Evolutionary conservation across 495 filamentous ascomycete genomes (phyloP), one percentile per base, ranked within the genome.

Genomic region (Lichenothelia convexa): DNA sequence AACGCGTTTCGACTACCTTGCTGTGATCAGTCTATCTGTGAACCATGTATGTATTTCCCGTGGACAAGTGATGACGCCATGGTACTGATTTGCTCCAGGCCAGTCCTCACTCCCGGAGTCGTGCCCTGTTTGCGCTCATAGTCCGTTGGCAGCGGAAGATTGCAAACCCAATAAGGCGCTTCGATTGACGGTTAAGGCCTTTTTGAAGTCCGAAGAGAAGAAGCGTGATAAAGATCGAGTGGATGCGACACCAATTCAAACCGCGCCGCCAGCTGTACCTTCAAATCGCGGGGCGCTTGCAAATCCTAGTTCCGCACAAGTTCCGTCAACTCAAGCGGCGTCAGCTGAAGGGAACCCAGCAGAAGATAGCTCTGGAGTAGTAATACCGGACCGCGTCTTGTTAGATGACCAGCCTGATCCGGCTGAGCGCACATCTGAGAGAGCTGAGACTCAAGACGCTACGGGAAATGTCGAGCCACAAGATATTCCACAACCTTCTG

Each of bases 11-110:
- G 82, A 21, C 61, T 93, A 8, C 85, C 86, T 5, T 99, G 89
- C 56, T 99, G 89, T 56, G 87, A 94, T 50, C 85, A 93, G 48
- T 74, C 79, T 18, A 91, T 94, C 39, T 95, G 91, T 59, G 80
- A 87, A 49, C 70, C 61, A 38, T 97, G 89, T 93, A 61, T 57
- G 82, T 58, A 1, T 21, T 38, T 13, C 32, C n/a, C 15, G 13
- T 5, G 13, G 21, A n/a, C 32, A 30, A 24, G 31, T 16, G 16
- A 26, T 3, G 30, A 31, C 1, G 19, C 19, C 41, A 16, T 11
- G 17, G 30, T 11, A 15, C 36, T 45, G 7, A 36, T 36, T 3
- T 7, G 38, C 2, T 44, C 26, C 39, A 91, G 82, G 82, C 55
- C 84, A 89, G 52, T 55, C 70, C 6, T 78, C 73, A 20, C 64